phyloP scores from a whole-genome alignment of 1,284 basidiomycete species.

The Rhodotorula glutinis region DNA sequence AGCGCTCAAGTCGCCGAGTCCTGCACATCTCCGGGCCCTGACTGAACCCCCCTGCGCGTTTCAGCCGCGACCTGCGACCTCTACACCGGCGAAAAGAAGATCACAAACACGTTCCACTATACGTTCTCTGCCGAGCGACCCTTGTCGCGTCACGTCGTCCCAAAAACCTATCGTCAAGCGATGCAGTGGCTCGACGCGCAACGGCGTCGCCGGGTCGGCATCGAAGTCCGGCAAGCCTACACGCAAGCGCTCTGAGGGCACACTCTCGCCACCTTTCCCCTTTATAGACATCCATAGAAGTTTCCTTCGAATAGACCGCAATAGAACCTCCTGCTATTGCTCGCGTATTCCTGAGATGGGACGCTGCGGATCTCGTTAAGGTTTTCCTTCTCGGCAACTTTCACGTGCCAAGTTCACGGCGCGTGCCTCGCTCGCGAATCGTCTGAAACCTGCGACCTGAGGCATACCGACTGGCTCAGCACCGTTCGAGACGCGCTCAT shows the following conservation, averaged over 20 bases:
- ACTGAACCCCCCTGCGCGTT: neutral
- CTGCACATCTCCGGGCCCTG: too few relatives aligned
- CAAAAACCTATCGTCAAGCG: constrained; percentile 30
- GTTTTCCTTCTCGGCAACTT: too few relatives aligned
- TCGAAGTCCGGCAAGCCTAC: constrained; percentile 29
- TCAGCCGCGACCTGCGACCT: constrained; percentile 23
- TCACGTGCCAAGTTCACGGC: too few relatives aligned
- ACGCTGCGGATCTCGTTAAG: too few relatives aligned
- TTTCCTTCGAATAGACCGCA: too few relatives aligned
- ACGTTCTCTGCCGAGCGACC: constrained; percentile 38
- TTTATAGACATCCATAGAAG: neutral
- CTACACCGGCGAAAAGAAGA: constrained; percentile 35
- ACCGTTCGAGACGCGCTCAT: too few relatives aligned
- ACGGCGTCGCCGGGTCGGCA: constrained; percentile 25
- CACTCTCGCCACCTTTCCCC: neutral
- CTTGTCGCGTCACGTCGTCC: constrained; percentile 40
- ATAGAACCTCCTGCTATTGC: too few relatives aligned
- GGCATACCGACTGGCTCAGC: too few relatives aligned
- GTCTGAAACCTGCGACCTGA: too few relatives aligned
- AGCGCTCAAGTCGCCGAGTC: too few relatives aligned
- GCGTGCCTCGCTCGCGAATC: too few relatives aligned
- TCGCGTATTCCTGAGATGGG: too few relatives aligned
- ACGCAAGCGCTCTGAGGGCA: constrained; percentile 1
- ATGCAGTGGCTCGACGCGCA: constrained; percentile 39
- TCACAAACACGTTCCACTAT: constrained; percentile 43